These are phyloP conservation scores for Pseudozyma pruni DNA, from an alignment of 1,284 basidiomycete species.

Conservation along the genomic window DNA sequence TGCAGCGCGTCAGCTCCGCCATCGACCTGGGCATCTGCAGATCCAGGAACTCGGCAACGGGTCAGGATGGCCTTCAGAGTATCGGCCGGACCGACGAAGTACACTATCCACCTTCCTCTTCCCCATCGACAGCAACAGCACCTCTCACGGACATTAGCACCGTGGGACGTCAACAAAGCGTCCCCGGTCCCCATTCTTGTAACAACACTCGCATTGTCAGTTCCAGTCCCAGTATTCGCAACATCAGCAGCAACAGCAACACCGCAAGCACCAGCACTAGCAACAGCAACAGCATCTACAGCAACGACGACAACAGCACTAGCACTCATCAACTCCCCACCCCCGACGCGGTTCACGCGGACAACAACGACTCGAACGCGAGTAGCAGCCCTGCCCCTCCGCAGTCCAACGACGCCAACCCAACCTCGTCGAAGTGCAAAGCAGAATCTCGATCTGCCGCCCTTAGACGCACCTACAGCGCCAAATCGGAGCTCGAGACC, in stretches of 20 bases:
- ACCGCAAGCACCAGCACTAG: conserved; percentile 5
- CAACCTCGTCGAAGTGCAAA: too few species aligned
- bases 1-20: conserved; percentile 26
- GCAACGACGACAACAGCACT: background rate
- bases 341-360: too few species aligned
- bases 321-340: too few species aligned
- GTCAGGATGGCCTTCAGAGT: conserved; percentile 5
- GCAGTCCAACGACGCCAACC: background rate
- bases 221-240: conserved; percentile 3
- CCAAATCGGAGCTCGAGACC: conserved; percentile 28
- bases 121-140: background rate
- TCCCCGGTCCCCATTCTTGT: conserved; percentile 3
- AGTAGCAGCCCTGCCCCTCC: too few species aligned
- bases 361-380: background rate
- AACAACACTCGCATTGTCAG: conserved; percentile 12
- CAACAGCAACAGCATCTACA: conserved; percentile 7
- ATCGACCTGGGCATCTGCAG: conserved; percentile 28
- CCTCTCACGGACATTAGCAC: background rate
- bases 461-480: conserved; percentile 7
- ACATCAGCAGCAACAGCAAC: conserved; percentile 1
- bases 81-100: background rate
- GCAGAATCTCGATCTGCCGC: background rate
- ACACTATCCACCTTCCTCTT: background rate
- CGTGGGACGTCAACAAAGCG: background rate
- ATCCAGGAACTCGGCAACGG: background rate